Base-by-base conservation (phyloP, 2,329 filamentous ascomycete species). In the Esteya vermicola region DNA sequence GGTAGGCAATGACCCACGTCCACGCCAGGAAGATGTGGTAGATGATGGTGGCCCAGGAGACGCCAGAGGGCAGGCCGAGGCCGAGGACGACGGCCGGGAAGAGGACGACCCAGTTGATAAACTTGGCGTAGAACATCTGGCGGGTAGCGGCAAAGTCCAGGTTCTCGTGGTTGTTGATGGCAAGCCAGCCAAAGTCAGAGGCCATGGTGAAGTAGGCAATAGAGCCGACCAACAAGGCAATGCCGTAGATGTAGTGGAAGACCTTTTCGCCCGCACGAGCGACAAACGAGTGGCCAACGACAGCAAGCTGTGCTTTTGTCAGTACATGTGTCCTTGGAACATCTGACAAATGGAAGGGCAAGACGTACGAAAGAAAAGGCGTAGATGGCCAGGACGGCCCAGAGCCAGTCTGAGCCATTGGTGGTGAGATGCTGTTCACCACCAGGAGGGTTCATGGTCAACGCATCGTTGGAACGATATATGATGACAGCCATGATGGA, bases 111-210 rank as follows among this genome's bases (percentile, higher is more conserved):
- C 67, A 74, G 58, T 68, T 62, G 52, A 72, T 58, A 49, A 72
- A 74, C 52, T 70, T 68, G 43, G 63, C 60, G 52, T 62, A 75
- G 57, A 72, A 73, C 49, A 74, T 64, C 47, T 73, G 67, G 23
- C 65, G 64, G 6, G 49, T 51, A 38, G 48, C 33, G 18, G 50
- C 57, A 12, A 48, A 43, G 32, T 34, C 39, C n/a, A 55, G 42
- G 43, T 61, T 53, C 42, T 63, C 55, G 37, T 51, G 47, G 14
- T 36, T 26, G 10, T 37, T 22, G 37, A 70, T 43, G 14, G 62
- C 51, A 8, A 49, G 52, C 51, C 57, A 72, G 40, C 58, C 69
- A 3, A 73, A 59, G 47, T 71, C 63, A 6, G 68, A 65, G 9
- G 68, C 70, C 54, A 64, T 60, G 43, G 68, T 59, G 46, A 57